Evolutionary conservation across 768 basidiomycete genomes (phyloP).

Genomic region (Lentinula detonsa): DNA sequence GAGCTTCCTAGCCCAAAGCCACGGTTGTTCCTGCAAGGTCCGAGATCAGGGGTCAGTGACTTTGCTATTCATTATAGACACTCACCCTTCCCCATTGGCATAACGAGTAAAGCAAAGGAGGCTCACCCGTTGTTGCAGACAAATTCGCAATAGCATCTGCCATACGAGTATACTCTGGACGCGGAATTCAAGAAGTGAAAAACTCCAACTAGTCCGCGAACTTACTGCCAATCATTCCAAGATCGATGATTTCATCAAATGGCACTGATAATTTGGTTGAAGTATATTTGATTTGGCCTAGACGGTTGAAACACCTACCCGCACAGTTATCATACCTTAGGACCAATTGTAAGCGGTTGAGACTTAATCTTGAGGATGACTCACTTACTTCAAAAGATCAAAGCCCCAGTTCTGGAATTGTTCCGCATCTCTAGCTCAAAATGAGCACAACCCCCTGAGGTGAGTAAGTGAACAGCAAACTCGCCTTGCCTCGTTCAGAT

Average conservation of each 20-base stretch:
- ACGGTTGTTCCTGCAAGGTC: conserved; percentile 46
- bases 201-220: conserved; percentile 6
- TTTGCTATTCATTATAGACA: conserved; percentile 6
- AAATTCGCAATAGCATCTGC: conserved; percentile 48
- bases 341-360: neutral
- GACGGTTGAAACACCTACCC: conserved; percentile 25
- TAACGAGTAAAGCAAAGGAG: conserved; percentile 53
- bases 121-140: conserved; percentile 39
- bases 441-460: neutral
- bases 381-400: conserved; percentile 60
- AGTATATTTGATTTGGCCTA: neutral
- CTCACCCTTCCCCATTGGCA: conserved; percentile 67
- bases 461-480: neutral
- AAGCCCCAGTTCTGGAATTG: conserved; percentile 63
- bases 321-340: conserved; percentile 58
- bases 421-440: conserved; percentile 39
- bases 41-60: neutral
- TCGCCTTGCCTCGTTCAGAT: conserved; percentile 52
- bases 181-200: neutral
- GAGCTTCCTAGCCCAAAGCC: conserved; percentile 53
- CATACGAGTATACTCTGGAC: conserved; percentile 54
- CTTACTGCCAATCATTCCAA: conserved; percentile 52
- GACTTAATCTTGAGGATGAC: conserved; percentile 22
- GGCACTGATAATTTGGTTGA: conserved; percentile 30
- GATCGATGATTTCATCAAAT: conserved; percentile 47